Evolutionary conservation across 768 basidiomycete genomes (phyloP).

Genomic region (Trametes cinnabarina): DNA sequence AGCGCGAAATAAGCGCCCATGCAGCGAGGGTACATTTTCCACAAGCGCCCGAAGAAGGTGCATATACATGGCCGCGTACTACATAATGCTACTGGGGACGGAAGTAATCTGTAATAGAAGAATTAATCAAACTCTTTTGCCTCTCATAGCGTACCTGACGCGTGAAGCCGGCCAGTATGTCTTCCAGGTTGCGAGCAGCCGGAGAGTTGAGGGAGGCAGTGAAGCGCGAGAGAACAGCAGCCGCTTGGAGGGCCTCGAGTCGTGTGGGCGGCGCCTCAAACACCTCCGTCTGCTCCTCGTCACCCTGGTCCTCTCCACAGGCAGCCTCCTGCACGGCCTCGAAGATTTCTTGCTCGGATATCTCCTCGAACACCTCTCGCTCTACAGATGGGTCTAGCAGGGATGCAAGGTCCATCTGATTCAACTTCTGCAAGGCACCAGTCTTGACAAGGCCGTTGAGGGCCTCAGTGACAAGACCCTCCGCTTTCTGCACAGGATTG

Average conservation of each 20-base stretch:
- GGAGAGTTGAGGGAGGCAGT: slow-evolving; percentile 43
- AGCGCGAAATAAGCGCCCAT: no score
- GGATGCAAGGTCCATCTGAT: not conserved
- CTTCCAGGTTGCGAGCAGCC: no score
- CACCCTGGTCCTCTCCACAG: not conserved
- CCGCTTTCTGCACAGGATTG: not conserved
- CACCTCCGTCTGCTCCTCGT: not conserved
- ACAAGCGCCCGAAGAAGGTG: no score
- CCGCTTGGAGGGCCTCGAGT: slow-evolving; percentile 45
- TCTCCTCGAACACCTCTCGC: slow-evolving; percentile 41
- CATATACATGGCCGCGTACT: no score
- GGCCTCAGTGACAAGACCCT: not conserved
- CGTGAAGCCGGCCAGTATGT: no score
- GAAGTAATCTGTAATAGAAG: no score
- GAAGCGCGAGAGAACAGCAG: slow-evolving; percentile 46
- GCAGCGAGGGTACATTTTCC: no score
- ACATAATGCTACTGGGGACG: no score
- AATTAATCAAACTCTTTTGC: no score
- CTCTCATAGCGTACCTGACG: no score
- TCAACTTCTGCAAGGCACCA: not conserved
- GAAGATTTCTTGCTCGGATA: slow-evolving; percentile 47
- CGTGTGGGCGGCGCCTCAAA: slow-evolving; percentile 40
- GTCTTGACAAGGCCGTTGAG: not conserved
- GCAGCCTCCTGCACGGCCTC: slow-evolving; percentile 49
- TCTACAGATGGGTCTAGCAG: not conserved